Percentiles rank a stretch among this genome's conserved stretches.
phyloP scores from a whole-genome alignment of 2,329 filamentous ascomycete species.

The Aspergillus carbonarius region DNA sequence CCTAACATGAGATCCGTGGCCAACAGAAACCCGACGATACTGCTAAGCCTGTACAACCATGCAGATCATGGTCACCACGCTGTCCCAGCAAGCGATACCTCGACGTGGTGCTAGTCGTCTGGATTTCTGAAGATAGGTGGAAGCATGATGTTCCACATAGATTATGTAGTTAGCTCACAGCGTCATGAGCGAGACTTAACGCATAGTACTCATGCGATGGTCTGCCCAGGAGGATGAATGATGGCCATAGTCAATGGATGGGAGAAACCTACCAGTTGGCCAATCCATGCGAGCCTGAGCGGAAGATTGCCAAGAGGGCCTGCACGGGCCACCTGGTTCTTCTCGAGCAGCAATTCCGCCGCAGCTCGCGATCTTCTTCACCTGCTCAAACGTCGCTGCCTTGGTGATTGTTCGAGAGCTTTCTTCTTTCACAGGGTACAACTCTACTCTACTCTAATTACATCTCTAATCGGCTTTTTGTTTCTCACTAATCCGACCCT shows the following conservation, averaged over 20 bases:
- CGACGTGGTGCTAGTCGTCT: not conserved
- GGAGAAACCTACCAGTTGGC: too few species aligned
- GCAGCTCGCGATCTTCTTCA: constrained; percentile 6
- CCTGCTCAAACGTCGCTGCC: not conserved
- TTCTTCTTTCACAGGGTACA: not conserved
- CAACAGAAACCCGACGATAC: too few species aligned
- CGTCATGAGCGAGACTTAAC: not conserved
- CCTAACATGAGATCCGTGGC: too few species aligned
- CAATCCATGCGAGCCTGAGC: not conserved
- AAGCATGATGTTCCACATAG: not conserved
- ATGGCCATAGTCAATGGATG: not conserved
- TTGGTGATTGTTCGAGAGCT: not conserved
- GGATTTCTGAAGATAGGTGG: not conserved
- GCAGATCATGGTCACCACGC: too few species aligned
- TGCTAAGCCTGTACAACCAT: too few species aligned
- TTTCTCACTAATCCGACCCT: not conserved
- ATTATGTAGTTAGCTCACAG: too few species aligned
- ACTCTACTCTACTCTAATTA: not conserved
- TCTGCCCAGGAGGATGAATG: too few species aligned
- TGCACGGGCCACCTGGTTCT: constrained; percentile 19
- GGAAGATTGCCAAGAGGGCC: constrained; percentile 3
- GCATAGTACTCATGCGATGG: not conserved
- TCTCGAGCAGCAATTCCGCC: constrained; percentile 15
- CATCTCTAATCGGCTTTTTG: too few species aligned
- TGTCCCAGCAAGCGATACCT: not conserved